Base-by-base conservation (phyloP, 371 early-diverging fungal genomes). In the Fennellomyces sp. region DNA sequence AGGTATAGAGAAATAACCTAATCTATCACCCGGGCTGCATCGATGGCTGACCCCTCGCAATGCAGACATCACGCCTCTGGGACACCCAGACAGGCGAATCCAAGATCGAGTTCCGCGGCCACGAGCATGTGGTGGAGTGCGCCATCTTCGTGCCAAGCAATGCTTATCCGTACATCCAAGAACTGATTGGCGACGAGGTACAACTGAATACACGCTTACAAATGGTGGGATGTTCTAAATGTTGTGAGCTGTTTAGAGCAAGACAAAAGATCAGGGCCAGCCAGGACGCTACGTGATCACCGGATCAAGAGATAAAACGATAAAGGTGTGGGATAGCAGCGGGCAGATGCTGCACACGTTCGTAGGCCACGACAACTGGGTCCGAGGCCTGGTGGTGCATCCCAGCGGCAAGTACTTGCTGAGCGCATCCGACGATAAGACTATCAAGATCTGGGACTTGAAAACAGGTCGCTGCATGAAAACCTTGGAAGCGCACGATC, bases 121-220 rank as follows among this genome's bases (percentile, higher is more conserved):
- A 97, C 69, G 94, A 92, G 13, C 94, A 97, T 66, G 96, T 97
- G n/a, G 90, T 97, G 15, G 97, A 97, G 67, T 90, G 89, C 51
- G 90, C 91, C 0, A 86, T 83, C 5, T 96, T 96, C 77, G 92
- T 86, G 27, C 96, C 97, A 11, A 61, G 68, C 13, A 72, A 61
- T 12, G 79, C 90, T 2, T 85, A 88, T 62, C 79, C 86, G 26
- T 81, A 67, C 55, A 81, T 95, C 47, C 79, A 80, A 30, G 90
- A 91, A 45, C 78, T 94, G 31, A 72, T 85, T 42, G 91, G 89
- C 17, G 75, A 86, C 31, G 83, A 86, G 61, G 84, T 86, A 77
- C 19, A 52, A 25, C 21, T 28, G 21, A 11, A 47, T 28, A 47
- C 17, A 17, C 30, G 15, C 30, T 10, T 2, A 42, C 51, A 21